Conservation (phyloP, 129 eudicot genomes). For the sunflower (Helianthus annuus) region HanXRQr2.0-SUNRISE NC_035439.2:56862809-56863308, state of each 20-base stretch:
- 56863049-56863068: slow-evolving; percentile 59
- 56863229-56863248: slow-evolving; percentile 80
- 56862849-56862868: too few species aligned
- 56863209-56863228: slow-evolving; percentile 82
- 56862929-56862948: slow-evolving; percentile 1
- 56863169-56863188: slow-evolving; percentile 76
- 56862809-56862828: not conserved
- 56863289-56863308: slow-evolving; percentile 67
- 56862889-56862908: not conserved
- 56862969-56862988: not conserved
- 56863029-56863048: slow-evolving; percentile 93
- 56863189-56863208: slow-evolving; percentile 94
- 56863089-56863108: slow-evolving; percentile 78
- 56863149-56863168: slow-evolving; percentile 63
- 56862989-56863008: slow-evolving; percentile 1
- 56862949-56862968: slow-evolving; percentile 27
- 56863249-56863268: slow-evolving; percentile 68
- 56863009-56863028: slow-evolving; percentile 50
- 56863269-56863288: slow-evolving; percentile 73
- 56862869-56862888: not conserved
- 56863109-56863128: slow-evolving; percentile 66
- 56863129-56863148: slow-evolving; percentile 82
- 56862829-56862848: not conserved
- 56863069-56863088: slow-evolving; percentile 86
- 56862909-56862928: not conserved